Evolutionary conservation across 805 yeast species (phyloP).

Genomic region (Tetrapisispora iriomotensis): DNA sequence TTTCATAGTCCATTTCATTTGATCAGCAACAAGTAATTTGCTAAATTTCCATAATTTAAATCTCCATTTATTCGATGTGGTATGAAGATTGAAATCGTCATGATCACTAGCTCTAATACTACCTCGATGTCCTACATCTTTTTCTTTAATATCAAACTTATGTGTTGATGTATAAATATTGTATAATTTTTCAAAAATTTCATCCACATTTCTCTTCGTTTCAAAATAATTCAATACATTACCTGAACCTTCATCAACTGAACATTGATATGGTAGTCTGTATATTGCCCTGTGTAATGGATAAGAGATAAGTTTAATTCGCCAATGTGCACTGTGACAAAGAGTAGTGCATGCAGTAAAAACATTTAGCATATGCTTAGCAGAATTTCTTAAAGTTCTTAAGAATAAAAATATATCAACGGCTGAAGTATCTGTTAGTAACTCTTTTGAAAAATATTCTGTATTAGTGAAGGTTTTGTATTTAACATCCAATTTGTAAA

Average conservation of each 20-base stretch:
- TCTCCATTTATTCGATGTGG: conserved; percentile 29
- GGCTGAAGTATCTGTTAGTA: conserved; percentile 29
- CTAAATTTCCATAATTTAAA: conserved; percentile 33
- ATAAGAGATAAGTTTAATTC: conserved; percentile 25
- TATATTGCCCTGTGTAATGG: conserved; percentile 34
- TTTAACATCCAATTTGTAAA: conserved; percentile 27
- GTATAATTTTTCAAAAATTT: conserved; percentile 36
- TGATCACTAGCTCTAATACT: conserved; percentile 33
- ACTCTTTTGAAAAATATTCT: conserved; percentile 29
- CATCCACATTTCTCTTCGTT: conserved; percentile 36
- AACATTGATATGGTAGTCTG: conserved; percentile 34
- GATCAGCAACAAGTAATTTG: conserved; percentile 28
- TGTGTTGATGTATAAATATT: conserved; percentile 37
- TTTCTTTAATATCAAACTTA: conserved; percentile 8
- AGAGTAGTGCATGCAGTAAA: conserved; percentile 18
- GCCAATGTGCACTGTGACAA: conserved; percentile 27
- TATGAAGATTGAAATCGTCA: conserved; percentile 34
- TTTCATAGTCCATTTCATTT: conserved; percentile 37
- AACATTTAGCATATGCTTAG: conserved; percentile 28
- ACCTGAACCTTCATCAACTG: conserved; percentile 39
- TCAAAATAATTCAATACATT: conserved; percentile 35
- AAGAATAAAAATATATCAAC: conserved; percentile 33
- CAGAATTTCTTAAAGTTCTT: conserved; percentile 34
- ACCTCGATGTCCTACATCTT: conserved; percentile 3
- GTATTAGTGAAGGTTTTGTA: conserved; percentile 32